Base-by-base conservation (phyloP, 176 grass and related monocot genomes). In the Oryza australiensis region DNA sequence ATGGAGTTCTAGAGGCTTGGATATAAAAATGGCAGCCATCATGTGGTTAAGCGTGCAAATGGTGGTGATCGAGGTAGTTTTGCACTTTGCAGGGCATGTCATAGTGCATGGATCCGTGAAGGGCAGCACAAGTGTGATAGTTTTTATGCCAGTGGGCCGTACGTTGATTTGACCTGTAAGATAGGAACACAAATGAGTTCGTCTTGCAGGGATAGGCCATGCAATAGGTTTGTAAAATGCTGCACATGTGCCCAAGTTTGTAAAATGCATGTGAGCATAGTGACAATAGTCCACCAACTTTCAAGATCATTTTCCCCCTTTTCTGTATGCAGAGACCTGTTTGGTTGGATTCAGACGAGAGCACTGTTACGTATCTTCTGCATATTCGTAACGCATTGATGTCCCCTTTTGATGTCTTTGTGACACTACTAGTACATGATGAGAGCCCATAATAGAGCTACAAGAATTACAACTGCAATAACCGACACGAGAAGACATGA, bases 381-480 rank as follows among this genome's bases (percentile, higher is more conserved):
- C 32, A 49, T 64, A 3, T 16, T 0, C 22, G 38, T 32, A 63
- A 45, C 9, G 20, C 18, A 2, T 53, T 1, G 0, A 60, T 24
- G 53, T 22, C 48, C 38, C 53, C 57, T 4, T 9, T 62, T 11
- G 27, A 23, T 10, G 5, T 26, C 32, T 16, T 42, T 46, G 46
- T 37, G 46, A 4, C 49, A 73, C 38, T 55, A 64, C 48, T 37
- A 83, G 24, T 87, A 69, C 51, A 30, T 85, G 78, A 94, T 89
- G 1, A 90, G 70, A 43, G 22, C 69, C 89, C 87, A 97, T 40
- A 75, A 34, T 48, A 90, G 12, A 9, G 70, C 43, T 2, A 85
- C 72, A 1, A 87, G 85, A 37, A 87, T 85, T n/a, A 90, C 77
- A 29, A 85, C 67, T 3, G 80, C 87, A 5, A 85, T 71, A 45